A percentile compares a stretch with the other conserved stretches of the same genome.
phyloP scores from a whole-genome alignment of 2,329 filamentous ascomycete genomes.

The Zasmidium angulare region DNA sequence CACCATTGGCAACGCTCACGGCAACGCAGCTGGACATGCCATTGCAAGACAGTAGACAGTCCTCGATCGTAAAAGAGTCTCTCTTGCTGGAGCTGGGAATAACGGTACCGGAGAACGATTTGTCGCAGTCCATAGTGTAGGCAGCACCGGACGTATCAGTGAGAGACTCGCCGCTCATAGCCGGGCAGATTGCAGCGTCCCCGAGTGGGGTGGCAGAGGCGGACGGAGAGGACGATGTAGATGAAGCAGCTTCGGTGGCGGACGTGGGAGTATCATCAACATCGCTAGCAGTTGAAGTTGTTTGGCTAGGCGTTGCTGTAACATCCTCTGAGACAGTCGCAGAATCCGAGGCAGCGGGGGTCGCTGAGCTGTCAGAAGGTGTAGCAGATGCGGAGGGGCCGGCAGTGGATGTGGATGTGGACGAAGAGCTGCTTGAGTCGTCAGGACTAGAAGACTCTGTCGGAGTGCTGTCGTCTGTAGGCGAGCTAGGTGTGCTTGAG shows the following conservation, averaged over 20 bases:
- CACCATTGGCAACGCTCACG: background rate
- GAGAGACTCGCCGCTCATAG: background rate
- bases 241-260: background rate
- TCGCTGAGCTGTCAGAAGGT: background rate
- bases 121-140: background rate
- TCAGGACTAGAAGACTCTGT: background rate
- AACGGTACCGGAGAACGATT: background rate
- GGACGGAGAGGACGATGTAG: background rate
- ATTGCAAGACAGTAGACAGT: background rate
- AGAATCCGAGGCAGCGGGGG: background rate
- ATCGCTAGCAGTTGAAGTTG: background rate
- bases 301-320: background rate
- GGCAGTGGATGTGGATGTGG: background rate
- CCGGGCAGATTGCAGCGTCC: background rate
- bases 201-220: background rate
- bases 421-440: background rate
- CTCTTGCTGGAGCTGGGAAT: background rate
- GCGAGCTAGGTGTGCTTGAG: background rate
- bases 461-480: too few species aligned
- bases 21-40: background rate
- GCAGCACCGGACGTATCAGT: background rate
- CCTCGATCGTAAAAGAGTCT: background rate
- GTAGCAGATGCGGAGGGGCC: background rate
- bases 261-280: background rate
- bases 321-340: background rate